Conservation (phyloP, 2,329 filamentous ascomycete species). For the Fusarium sp. region DNA sequence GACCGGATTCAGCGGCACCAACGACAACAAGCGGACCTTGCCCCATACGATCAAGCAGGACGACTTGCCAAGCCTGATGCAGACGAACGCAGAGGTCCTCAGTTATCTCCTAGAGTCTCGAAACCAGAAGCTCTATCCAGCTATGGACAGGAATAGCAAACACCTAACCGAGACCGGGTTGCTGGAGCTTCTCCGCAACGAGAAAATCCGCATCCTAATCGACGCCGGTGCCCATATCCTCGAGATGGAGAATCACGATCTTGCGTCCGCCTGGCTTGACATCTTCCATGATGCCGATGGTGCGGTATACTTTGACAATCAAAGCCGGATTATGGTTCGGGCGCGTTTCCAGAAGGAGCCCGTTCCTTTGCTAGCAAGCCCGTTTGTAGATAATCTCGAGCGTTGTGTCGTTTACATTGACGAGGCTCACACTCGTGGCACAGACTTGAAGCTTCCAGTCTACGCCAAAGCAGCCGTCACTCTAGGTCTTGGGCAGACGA, state of each 20-base stretch:
- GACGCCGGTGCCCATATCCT: slow-evolving; percentile 74
- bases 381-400: slow-evolving; percentile 64
- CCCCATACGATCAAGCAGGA: slow-evolving; percentile 72
- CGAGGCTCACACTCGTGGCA: slow-evolving; percentile 71
- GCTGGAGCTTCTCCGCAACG: not conserved
- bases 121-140: slow-evolving; percentile 58
- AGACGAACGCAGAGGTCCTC: slow-evolving; percentile 74
- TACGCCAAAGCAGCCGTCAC: slow-evolving; percentile 64
- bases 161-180: slow-evolving; percentile 48
- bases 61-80: slow-evolving; percentile 65
- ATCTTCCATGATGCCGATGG: slow-evolving; percentile 56
- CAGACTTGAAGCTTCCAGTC: slow-evolving; percentile 66
- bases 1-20: slow-evolving; percentile 79
- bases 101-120: slow-evolving; percentile 65
- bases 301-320: slow-evolving; percentile 64
- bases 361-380: slow-evolving; percentile 63
- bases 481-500: slow-evolving; percentile 66
- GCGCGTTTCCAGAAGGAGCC: slow-evolving; percentile 52
- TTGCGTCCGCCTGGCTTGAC: slow-evolving; percentile 64
- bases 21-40: slow-evolving; percentile 70
- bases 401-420: slow-evolving; percentile 69
- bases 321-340: slow-evolving; percentile 40
- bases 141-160: slow-evolving; percentile 45
- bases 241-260: slow-evolving; percentile 65
- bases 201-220: slow-evolving; percentile 65